Percentiles rank a stretch among this genome's conserved stretches.
phyloP scores from a whole-genome alignment of 441 rosid species.

The Flueggea neowawraea region DNA sequence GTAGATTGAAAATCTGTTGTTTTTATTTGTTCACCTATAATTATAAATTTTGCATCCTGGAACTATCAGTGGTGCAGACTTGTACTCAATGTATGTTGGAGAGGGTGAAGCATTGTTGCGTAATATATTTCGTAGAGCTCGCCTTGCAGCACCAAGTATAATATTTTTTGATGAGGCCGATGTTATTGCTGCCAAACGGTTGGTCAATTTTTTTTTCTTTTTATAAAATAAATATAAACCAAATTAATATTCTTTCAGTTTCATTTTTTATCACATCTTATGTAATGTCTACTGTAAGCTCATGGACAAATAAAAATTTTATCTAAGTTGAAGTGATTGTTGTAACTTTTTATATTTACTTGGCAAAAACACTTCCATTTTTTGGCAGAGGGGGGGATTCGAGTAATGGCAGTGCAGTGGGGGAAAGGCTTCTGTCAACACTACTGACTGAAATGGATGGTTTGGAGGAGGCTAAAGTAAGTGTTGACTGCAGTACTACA shows the following conservation, averaged over 20 bases:
- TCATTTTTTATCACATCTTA: too few relatives aligned
- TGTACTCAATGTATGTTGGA: constrained; percentile 96
- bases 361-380: constrained; percentile 5
- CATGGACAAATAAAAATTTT: background rate
- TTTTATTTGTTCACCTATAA: background rate
- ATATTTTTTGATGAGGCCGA: constrained; percentile 96
- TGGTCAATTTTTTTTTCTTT: constrained; percentile 11
- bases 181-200: constrained; percentile 83
- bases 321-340: background rate
- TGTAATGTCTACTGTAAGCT: constrained; percentile 17
- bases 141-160: constrained; percentile 93
- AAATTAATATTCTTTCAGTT: background rate
- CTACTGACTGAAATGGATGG: constrained; percentile 97
- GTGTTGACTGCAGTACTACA: constrained; percentile 5
- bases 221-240: background rate
- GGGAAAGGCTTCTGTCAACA: constrained; percentile 93
- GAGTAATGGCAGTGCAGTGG: constrained; percentile 58
- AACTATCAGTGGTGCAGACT: constrained; percentile 81
- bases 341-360: background rate
- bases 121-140: constrained; percentile 83
- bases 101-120: constrained; percentile 96
- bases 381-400: constrained; percentile 64
- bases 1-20: too few relatives aligned
- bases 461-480: constrained; percentile 78
- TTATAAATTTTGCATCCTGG: background rate